Conservation (phyloP, 176 grass and related monocot species). For the Typha latifolia region DNA sequence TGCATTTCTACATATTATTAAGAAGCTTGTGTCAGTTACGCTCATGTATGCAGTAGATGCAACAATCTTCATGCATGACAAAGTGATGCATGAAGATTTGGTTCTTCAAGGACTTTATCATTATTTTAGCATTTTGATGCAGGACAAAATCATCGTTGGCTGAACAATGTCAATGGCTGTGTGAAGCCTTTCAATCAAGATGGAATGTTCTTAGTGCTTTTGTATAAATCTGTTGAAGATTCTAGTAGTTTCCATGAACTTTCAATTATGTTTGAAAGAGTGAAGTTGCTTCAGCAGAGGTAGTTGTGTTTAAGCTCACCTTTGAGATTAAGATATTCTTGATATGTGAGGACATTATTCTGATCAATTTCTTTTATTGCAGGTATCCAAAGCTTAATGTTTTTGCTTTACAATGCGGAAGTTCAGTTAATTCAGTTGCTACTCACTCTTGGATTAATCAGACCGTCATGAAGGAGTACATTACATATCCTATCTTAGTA, state of each 20-base stretch:
- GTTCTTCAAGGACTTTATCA: not conserved
- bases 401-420: constrained; percentile 37
- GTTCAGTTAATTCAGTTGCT: constrained; percentile 28
- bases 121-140: constrained; percentile 7
- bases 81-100: not conserved
- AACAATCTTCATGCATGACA: not conserved
- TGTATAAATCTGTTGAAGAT: constrained; percentile 22
- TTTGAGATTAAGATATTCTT: not conserved
- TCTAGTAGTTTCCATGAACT: constrained; percentile 6
- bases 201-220: constrained; percentile 35
- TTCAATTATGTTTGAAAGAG: constrained; percentile 29
- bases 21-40: not conserved
- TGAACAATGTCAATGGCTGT: constrained; percentile 30
- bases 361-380: constrained; percentile 17
- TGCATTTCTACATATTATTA: too few relatives aligned
- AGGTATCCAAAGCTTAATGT: constrained; percentile 41
- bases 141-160: constrained; percentile 48
- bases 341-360: constrained; percentile 6
- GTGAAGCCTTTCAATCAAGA: constrained; percentile 28
- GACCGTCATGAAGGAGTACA: constrained; percentile 31
- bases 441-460: constrained; percentile 22
- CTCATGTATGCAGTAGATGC: not conserved
- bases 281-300: constrained; percentile 60
- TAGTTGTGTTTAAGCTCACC: constrained; percentile 12
- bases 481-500: constrained; percentile 44